Conservation (phyloP, 768 basidiomycete species). For the Termitomyces sp. region DNA sequence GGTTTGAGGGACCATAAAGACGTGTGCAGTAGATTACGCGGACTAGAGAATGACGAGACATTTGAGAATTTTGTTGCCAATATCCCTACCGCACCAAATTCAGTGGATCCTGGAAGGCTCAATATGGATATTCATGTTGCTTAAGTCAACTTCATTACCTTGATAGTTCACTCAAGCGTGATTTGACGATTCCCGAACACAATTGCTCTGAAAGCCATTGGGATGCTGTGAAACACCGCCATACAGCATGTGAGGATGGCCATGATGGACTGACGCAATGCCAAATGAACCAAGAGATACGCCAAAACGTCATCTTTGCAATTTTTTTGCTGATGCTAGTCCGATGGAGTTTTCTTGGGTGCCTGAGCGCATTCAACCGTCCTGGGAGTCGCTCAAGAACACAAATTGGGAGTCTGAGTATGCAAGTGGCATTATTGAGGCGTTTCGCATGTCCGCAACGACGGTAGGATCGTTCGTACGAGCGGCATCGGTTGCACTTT, state of each 20-base stretch:
- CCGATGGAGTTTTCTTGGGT: conserved; percentile 18
- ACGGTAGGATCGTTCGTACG: conserved; percentile 3
- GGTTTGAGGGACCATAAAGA: conserved; percentile 29
- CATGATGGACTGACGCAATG: conserved; percentile 21
- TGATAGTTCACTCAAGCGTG: not conserved
- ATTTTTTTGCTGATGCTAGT: not conserved
- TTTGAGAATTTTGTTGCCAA: conserved; percentile 3
- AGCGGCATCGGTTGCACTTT: conserved; percentile 18
- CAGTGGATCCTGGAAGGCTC: conserved; percentile 10
- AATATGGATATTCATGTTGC: not conserved
- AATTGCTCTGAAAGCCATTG: conserved; percentile 23
- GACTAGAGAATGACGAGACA: conserved; percentile 17
- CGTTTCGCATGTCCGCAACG: not conserved
- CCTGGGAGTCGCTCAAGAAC: conserved; percentile 23
- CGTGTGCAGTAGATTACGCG: conserved; percentile 27
- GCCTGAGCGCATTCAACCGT: conserved; percentile 21
- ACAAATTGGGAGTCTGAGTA: conserved; percentile 21
- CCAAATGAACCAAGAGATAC: conserved; percentile 20
- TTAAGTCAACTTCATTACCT: not conserved
- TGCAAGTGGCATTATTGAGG: not conserved
- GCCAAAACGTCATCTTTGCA: not conserved
- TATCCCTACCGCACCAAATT: conserved; percentile 11
- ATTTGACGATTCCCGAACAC: conserved; percentile 5
- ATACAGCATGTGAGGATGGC: conserved; percentile 19
- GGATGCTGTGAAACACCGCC: conserved; percentile 14